These are phyloP conservation scores for Trichophyton mentagrophytes DNA, from an alignment of 2,329 filamentous ascomycete species.

Conservation along the genomic window DNA sequence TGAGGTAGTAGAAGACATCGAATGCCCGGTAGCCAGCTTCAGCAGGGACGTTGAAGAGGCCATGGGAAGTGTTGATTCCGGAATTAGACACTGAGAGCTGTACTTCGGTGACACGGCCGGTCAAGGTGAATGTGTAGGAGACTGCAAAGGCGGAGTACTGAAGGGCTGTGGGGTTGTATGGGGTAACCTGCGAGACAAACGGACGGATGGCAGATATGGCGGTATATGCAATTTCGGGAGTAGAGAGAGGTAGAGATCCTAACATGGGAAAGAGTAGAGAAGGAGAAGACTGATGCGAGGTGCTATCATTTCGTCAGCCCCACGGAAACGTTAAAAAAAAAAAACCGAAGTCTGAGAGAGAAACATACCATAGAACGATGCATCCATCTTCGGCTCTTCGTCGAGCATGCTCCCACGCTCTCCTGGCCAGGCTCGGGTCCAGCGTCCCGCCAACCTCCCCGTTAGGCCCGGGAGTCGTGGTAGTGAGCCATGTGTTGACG, in stretches of 20 bases:
- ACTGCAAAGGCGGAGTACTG: conserved; percentile 70
- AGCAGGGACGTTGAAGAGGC: conserved; percentile 65
- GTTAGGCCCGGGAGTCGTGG: conserved; percentile 55
- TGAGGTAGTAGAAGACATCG: conserved; percentile 93
- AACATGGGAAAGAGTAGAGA: conserved; percentile 74
- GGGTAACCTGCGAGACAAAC: conserved; percentile 77
- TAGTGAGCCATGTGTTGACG: conserved; percentile 90
- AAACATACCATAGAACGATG: conserved; percentile 65
- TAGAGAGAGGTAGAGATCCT: conserved; percentile 62
- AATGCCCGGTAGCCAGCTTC: conserved; percentile 81
- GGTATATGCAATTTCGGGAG: conserved; percentile 63
- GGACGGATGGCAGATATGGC: conserved; percentile 71
- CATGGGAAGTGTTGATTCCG: conserved; percentile 71
- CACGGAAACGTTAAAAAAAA: too few relatives aligned
- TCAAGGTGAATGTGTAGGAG: conserved; percentile 66
- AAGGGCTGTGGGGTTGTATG: conserved; percentile 72
- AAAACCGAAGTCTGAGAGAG: too few relatives aligned
- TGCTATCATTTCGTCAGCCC: conserved; percentile 39
- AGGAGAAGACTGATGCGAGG: conserved; percentile 76
- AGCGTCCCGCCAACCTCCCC: conserved; percentile 63
- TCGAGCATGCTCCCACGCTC: conserved; percentile 93
- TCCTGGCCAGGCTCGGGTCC: conserved; percentile 61
- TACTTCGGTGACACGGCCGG: conserved; percentile 64
- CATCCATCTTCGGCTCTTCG: conserved; percentile 91
- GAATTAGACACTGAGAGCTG: conserved; percentile 69